Evolutionary conservation across 805 yeast species (phyloP), one percentile per base, ranked within the genome.

Genomic region (Teunomyces gatunensis): DNA sequence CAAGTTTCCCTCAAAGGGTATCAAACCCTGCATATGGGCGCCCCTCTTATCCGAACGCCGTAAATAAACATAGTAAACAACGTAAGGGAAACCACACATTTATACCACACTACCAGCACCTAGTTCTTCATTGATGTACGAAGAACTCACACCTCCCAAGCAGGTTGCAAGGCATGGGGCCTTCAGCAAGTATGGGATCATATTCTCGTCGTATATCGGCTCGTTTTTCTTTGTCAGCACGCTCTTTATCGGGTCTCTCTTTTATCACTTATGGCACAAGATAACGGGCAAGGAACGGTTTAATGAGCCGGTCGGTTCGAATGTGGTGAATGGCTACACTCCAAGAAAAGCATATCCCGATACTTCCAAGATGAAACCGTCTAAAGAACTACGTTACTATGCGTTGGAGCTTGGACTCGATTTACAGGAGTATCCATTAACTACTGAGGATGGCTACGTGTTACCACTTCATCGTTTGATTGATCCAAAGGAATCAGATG

Each of bases 391-490:
- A 43, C 63, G 78, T 21, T 89, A 87, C 60, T 92, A 91, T 60
- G 84, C 86, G 12, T 68, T 71, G 34, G 73, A 83, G 27, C 67
- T 84, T 43, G 87, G 83, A 0, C 67, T 87, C 13, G 82, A 77
- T 12, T 69, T 89, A 32, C 77, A 75, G 39, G 83, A 77, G 47
- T 81, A 79, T 59, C 77, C 73, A 28, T 71, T 90, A 1, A 71
- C 79, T 7, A 91, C 98, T 0, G 73, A 74, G 12, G 98, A 94
- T 64, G 97, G 97, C 1, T 90, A 80, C 61, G 70, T 82, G 1
- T 67, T 92, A n/a, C 74, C 75, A 0, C 62, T 90, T 40, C 83
- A 87, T 59, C 79, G 89, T 39, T 60, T 89, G 6, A 67, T 81
- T 5, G 77, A 82, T 50, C 83, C 84, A 0, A 58, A 54, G 5